Conservation (phyloP, 306 rosid species). For the Astragalus membranaceus region DNA sequence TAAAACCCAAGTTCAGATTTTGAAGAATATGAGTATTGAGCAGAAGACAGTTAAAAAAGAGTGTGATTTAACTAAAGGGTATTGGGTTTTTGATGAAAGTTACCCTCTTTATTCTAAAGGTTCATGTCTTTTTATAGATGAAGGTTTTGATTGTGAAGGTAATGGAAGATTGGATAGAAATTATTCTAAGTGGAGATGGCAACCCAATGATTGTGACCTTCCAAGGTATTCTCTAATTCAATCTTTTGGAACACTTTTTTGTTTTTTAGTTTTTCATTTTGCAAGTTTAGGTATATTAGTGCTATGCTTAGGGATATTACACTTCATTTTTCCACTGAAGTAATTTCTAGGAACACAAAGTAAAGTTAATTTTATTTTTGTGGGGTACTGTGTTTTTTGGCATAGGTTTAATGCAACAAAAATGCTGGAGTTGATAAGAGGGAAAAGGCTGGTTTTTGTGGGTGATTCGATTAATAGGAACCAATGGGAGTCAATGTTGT, state of each 20-base stretch:
- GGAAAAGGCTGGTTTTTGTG: slow-evolving; percentile 90
- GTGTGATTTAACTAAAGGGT: slow-evolving; percentile 71
- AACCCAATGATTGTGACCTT: slow-evolving; percentile 56
- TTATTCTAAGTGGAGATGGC: slow-evolving; percentile 84
- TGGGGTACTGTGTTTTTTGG: slow-evolving; percentile 14
- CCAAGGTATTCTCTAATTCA: slow-evolving; percentile 43
- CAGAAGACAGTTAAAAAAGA: slow-evolving; percentile 24
- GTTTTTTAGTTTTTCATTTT: not conserved
- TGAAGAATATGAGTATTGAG: slow-evolving; percentile 20
- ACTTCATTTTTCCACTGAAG: not conserved
- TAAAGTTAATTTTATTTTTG: not conserved
- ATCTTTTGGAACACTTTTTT: not conserved
- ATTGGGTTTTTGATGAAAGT: slow-evolving; percentile 78
- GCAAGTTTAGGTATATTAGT: not conserved
- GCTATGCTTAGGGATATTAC: not conserved
- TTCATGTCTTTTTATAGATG: slow-evolving; percentile 85
- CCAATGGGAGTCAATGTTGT: slow-evolving; percentile 95
- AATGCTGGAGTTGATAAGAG: slow-evolving; percentile 81
- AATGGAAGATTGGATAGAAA: slow-evolving; percentile 79
- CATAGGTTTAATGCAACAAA: slow-evolving; percentile 79
- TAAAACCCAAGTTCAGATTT: slow-evolving; percentile 8
- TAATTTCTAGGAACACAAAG: not conserved
- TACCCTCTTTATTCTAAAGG: slow-evolving; percentile 52
- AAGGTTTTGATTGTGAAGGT: slow-evolving; percentile 79
- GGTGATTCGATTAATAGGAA: slow-evolving; percentile 94